Evolutionary conservation across 139 green algal species (phyloP).

Genomic region (Raphidocelis subcapitata): DNA sequence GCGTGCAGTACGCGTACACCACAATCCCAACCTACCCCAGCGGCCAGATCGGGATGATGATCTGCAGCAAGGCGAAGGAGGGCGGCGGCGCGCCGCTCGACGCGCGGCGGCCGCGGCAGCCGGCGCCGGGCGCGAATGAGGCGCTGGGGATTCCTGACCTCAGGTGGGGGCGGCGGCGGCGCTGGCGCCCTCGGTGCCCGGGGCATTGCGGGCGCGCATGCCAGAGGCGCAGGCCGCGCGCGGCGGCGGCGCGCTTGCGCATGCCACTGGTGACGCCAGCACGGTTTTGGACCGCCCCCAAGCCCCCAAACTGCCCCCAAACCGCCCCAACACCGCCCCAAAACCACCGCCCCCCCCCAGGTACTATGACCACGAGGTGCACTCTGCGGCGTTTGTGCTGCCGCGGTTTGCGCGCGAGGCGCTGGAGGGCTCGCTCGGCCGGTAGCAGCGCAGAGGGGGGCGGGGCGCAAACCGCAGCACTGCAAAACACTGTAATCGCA

Average conservation of each 20-base stretch:
- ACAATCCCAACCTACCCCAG: conserved; percentile 98
- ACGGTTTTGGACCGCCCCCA: no score
- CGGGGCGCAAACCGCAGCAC: not conserved
- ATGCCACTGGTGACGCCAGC: no score
- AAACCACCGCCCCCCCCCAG: no score
- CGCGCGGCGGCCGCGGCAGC: conserved; percentile 44
- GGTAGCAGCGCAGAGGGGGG: not conserved
- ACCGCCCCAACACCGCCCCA: no score
- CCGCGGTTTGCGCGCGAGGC: conserved; percentile 84
- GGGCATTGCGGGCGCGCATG: no score
- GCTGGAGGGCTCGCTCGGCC: conserved; percentile 58
- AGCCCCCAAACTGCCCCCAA: no score
- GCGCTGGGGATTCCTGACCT: conserved; percentile 35
- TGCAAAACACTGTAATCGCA: not conserved
- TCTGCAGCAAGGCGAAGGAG: conserved; percentile 82
- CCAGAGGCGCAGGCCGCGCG: no score
- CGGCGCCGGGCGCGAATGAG: conserved; percentile 23
- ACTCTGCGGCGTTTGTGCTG: conserved; percentile 89
- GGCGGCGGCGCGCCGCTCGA: conserved; percentile 40
- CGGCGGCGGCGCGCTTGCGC: no score
- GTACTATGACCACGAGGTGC: conserved; percentile 92
- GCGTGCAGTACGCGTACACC: conserved; percentile 91
- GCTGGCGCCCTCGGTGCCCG: not conserved
- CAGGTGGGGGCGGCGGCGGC: conserved; percentile 13
- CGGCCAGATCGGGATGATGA: conserved; percentile 97